phyloP scores from a whole-genome alignment of 202 grass and related monocot species.

The Zoysia matrella region DNA sequence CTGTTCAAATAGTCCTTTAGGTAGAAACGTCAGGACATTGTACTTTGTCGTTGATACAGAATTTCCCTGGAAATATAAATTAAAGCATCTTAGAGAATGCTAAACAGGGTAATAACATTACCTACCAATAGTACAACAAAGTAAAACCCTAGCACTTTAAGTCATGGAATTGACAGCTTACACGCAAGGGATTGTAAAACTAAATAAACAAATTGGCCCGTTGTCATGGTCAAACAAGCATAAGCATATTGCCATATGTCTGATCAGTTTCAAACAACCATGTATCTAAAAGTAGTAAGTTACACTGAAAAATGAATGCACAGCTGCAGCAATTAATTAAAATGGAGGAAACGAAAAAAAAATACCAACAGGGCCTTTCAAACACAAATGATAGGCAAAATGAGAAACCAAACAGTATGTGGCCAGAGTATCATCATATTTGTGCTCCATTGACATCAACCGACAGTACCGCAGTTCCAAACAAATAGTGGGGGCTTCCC shows the following conservation, averaged over 20 bases:
- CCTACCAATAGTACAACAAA: constrained; percentile 22
- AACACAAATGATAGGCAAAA: background rate
- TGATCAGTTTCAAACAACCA: constrained; percentile 4
- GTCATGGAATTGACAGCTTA: constrained; percentile 6
- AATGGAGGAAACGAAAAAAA: background rate
- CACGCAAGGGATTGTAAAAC: background rate
- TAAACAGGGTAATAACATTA: constrained; percentile 3
- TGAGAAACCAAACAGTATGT: background rate
- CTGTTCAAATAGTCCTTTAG: constrained; percentile 99
- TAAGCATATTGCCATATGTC: constrained; percentile 13
- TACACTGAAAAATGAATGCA: constrained; percentile 14
- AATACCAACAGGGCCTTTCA: background rate
- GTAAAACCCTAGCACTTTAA: constrained; percentile 4
- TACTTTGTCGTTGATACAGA: constrained; percentile 99
- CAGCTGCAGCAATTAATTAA: background rate
- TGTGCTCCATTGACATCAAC: constrained; percentile 11
- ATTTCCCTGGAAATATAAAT: constrained; percentile 76
- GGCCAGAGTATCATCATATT: background rate
- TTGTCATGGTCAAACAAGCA: constrained; percentile 37
- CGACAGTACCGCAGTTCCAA: too few species aligned
- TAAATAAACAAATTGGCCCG: constrained; percentile 4
- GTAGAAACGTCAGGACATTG: constrained; percentile 86
- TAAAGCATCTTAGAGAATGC: constrained; percentile 17
- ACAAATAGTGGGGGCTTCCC: too few species aligned
- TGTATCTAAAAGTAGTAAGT: background rate